Evolutionary conservation across 2,329 filamentous ascomycete genomes (phyloP).

Genomic region (Elsinoe perseae): DNA sequence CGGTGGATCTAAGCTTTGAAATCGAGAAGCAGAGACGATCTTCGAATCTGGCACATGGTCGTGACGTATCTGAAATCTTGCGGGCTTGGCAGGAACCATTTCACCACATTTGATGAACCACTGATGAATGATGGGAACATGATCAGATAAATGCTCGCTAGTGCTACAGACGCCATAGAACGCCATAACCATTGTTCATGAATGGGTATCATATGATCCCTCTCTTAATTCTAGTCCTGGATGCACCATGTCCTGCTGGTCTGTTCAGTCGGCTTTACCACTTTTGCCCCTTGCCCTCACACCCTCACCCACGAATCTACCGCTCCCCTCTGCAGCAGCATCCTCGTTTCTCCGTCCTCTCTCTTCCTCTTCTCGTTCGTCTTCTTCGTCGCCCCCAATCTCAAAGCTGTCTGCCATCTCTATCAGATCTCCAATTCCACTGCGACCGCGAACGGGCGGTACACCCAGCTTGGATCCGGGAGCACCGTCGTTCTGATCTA

Average conservation of each 20-base stretch:
- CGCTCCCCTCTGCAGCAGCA: slow-evolving; percentile 5
- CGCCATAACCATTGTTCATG: background rate
- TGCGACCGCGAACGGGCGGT: slow-evolving; percentile 20
- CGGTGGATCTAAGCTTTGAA: slow-evolving; percentile 10
- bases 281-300: slow-evolving; percentile 6
- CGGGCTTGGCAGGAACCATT: slow-evolving; percentile 7
- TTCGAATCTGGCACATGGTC: slow-evolving; percentile 13
- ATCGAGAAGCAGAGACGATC: slow-evolving; percentile 1
- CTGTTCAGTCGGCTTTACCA: background rate
- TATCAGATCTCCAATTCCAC: slow-evolving; percentile 57
- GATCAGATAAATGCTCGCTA: background rate
- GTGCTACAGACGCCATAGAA: background rate
- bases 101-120: background rate
- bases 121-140: background rate
- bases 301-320: slow-evolving; percentile 6
- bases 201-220: background rate
- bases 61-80: slow-evolving; percentile 13
- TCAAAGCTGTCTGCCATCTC: slow-evolving; percentile 58
- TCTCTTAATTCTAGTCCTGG: background rate
- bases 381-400: slow-evolving; percentile 30
- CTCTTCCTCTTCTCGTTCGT: slow-evolving; percentile 22
- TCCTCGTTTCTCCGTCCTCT: slow-evolving; percentile 23
- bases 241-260: background rate
- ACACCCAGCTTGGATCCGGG: slow-evolving; percentile 25
- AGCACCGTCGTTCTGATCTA: slow-evolving; percentile 20